Percentiles rank a stretch among this genome's conserved stretches.
Conservation (phyloP, 2,329 filamentous ascomycete genomes). For the Pseudogymnoascus sp. region DNA sequence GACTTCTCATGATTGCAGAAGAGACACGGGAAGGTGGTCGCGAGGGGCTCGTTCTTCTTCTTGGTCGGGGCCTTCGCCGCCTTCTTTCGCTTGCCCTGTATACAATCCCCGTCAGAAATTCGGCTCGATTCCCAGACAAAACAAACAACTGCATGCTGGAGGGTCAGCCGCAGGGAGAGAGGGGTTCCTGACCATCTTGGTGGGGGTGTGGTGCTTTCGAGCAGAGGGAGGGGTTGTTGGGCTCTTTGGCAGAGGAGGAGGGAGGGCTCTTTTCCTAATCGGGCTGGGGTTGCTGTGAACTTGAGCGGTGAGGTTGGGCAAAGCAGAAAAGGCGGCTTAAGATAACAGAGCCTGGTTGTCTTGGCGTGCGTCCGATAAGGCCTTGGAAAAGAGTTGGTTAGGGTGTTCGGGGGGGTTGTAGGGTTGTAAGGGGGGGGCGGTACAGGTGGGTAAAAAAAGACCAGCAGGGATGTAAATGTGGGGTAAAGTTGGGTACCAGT, state of each 20-base stretch:
- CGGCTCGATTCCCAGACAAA: neutral
- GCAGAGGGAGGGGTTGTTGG: neutral
- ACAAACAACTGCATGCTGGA: neutral
- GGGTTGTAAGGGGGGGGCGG: too few relatives aligned
- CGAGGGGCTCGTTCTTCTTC: constrained; percentile 55
- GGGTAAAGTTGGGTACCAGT: constrained; percentile 1
- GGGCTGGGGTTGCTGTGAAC: neutral
- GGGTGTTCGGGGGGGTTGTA: neutral
- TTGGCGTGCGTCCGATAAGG: constrained; percentile 1
- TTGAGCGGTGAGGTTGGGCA: constrained; percentile 4
- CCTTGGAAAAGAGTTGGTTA: neutral
- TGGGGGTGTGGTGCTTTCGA: constrained; percentile 1
- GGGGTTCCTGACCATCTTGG: constrained; percentile 7
- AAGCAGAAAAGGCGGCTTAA: constrained; percentile 8
- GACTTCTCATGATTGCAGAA: constrained; percentile 98
- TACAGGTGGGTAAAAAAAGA: neutral
- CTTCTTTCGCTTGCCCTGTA: constrained; percentile 86
- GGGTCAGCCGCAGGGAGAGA: constrained; percentile 1
- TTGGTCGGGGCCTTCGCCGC: constrained; percentile 67
- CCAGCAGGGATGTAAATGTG: neutral
- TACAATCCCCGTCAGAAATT: neutral
- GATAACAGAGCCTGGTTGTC: constrained; percentile 6
- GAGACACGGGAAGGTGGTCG: constrained; percentile 86
- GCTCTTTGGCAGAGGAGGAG: neutral
- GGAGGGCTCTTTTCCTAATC: constrained; percentile 5